phyloP scores from a whole-genome alignment of 164 flowering plant genomes.

The Berberis vulgaris region DNA sequence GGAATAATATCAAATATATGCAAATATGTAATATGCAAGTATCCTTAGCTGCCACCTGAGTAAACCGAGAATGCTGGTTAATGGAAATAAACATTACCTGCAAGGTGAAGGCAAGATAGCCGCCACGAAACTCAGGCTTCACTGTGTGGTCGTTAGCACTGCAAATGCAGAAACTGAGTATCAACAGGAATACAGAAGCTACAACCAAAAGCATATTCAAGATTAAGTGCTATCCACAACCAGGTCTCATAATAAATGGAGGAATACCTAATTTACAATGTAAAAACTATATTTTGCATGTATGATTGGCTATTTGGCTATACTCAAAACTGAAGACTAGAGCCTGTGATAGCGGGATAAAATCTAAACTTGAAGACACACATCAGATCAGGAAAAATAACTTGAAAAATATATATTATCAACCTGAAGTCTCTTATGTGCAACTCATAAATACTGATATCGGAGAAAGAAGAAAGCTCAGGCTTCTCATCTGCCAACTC shows the following conservation, averaged over 20 bases:
- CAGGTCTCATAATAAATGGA: background rate
- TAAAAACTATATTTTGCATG: background rate
- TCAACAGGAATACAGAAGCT: conserved; percentile 3
- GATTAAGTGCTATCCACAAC: background rate
- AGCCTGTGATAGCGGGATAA: background rate
- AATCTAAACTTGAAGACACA: background rate
- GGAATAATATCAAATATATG: background rate
- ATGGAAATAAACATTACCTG: conserved; percentile 36
- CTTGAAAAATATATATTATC: background rate
- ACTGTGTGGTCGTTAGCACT: conserved; percentile 73
- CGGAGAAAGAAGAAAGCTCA: conserved; percentile 50
- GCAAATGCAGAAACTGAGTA: conserved; percentile 17
- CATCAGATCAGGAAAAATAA: background rate
- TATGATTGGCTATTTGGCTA: background rate
- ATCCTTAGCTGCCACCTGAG: background rate
- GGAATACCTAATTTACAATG: background rate
- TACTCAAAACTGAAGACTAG: background rate
- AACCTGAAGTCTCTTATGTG: conserved; percentile 94
- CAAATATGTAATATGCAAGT: background rate
- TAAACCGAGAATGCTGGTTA: conserved; percentile 1
- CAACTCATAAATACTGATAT: conserved; percentile 88
- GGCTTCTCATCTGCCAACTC: conserved; percentile 74
- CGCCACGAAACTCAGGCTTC: conserved; percentile 58
- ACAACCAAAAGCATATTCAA: background rate
- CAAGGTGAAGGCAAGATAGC: conserved; percentile 84